Base-by-base conservation (phyloP, 2,329 filamentous ascomycete species). In the Phialophora chinensis region DNA sequence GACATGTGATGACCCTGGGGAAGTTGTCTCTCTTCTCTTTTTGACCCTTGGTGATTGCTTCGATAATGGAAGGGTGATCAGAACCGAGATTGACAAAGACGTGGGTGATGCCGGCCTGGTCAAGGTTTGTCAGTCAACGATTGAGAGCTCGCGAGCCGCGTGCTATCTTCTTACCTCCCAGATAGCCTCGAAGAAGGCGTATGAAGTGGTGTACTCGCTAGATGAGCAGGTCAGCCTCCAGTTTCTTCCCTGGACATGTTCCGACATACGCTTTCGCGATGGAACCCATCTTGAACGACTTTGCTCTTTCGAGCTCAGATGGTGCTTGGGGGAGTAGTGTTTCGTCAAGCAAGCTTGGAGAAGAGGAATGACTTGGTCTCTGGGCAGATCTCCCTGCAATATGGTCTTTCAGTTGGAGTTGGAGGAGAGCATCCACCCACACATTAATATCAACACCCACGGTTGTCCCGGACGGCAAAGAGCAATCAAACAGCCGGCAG, bases 121-220 rank as follows among this genome's bases (percentile, higher is more conserved):
- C 52, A 57, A 57, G 47, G 44, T 56, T 63, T 67, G 59, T 72
- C 60, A 69, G 52, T 60, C 25, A 17, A 14, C 56, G 29, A 12
- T 33, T 33, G 31, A 23, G 49, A 88, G 35, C 12, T 14, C 14
- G 14, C 14, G 35, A 17, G 35, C 5, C 35, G 35, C 14, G 35
- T 17, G 14, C 35, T 1, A 42, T 14, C 14, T 42, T 42, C 85
- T 84, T 75, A 86, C 85, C 78, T 92, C 89, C 88, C 88, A 92
- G 57, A 93, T 80, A 35, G 90, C 89, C 81, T 94, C 91, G 71
- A 94, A 93, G 78, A 94, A 93, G 76, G 91, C 91, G 73, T 89
- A 91, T 0, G 90, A 92, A 12, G 91, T 87, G 8, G 91, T 93
- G 76, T 93, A 84, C 35, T 63, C 33, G 29, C 67, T 71, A 47